Percentiles rank a stretch among this genome's conserved stretches.
These are phyloP conservation scores for Pisolithus tinctorius DNA, from an alignment of 768 basidiomycete genomes.

Conservation along the genomic window DNA sequence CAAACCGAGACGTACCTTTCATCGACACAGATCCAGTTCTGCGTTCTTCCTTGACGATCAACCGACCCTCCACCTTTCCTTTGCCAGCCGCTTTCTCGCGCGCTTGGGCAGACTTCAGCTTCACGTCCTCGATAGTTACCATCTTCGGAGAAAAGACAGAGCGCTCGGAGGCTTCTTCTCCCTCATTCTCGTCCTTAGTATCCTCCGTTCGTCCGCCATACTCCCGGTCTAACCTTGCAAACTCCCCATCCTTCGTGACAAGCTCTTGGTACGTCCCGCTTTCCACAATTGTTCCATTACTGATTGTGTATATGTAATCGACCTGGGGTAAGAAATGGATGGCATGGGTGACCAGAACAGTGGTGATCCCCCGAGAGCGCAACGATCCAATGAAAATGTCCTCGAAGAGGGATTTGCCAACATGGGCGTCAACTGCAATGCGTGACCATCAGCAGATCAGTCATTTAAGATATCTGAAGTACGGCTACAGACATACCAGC, in stretches of 20 bases:
- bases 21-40: constrained; percentile 57
- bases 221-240: constrained; percentile 51
- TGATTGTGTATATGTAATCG: constrained; percentile 44
- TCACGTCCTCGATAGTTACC: constrained; percentile 27
- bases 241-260: constrained; percentile 41
- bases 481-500: constrained; percentile 35
- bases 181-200: constrained; percentile 21
- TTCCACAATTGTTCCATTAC: constrained; percentile 39
- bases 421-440: constrained; percentile 62
- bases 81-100: constrained; percentile 40
- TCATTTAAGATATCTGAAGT: neutral
- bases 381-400: constrained; percentile 52
- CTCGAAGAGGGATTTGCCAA: constrained; percentile 61
- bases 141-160: constrained; percentile 3
- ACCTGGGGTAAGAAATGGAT: constrained; percentile 47
- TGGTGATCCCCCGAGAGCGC: constrained; percentile 39
- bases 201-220: constrained; percentile 47
- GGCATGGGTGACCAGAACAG: constrained; percentile 50
- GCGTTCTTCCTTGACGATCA: constrained; percentile 60
- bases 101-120: constrained; percentile 30
- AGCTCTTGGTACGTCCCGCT: constrained; percentile 50
- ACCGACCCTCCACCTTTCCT: constrained; percentile 57
- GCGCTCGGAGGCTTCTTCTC: constrained; percentile 7
- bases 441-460: neutral
- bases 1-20: constrained; percentile 28